Percentiles rank a stretch among this genome's conserved stretches.
Evolutionary conservation across 257 asterid species (phyloP).

Genomic region (Gentiana straminea): DNA sequence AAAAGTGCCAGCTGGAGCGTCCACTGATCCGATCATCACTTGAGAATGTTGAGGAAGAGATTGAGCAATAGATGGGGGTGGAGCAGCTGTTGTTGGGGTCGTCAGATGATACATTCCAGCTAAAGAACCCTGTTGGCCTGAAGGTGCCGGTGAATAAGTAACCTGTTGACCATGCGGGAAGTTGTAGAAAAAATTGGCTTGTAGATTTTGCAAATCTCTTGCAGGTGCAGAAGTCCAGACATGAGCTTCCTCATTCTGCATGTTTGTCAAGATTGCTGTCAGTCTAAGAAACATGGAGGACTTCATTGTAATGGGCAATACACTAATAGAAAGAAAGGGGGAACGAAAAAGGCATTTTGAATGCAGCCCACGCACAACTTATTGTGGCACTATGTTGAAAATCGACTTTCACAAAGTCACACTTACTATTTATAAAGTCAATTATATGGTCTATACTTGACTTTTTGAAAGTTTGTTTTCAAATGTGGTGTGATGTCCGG

Average conservation of each 20-base stretch:
- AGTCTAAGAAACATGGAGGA: neutral
- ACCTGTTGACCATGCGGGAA: constrained; percentile 38
- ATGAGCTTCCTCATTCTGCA: constrained; percentile 42
- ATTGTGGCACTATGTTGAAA: too few species aligned
- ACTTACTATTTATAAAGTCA: too few species aligned
- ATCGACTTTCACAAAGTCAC: too few species aligned
- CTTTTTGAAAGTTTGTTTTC: too few species aligned
- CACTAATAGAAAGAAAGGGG: neutral
- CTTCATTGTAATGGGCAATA: neutral
- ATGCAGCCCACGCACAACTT: too few species aligned
- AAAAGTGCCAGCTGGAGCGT: constrained; percentile 26
- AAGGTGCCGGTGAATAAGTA: constrained; percentile 25
- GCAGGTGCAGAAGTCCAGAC: constrained; percentile 23
- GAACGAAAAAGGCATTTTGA: too few species aligned
- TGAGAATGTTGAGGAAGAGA: constrained; percentile 37
- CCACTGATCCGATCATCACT: constrained; percentile 27
- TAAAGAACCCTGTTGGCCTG: constrained; percentile 30
- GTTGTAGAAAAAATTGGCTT: constrained; percentile 39
- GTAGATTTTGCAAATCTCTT: constrained; percentile 33
- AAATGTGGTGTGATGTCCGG: too few species aligned
- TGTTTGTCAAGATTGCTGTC: neutral
- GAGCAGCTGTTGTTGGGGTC: constrained; percentile 19
- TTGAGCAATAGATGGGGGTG: constrained; percentile 31
- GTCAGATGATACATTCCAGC: constrained; percentile 36
- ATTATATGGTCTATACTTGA: too few species aligned